Base-by-base conservation (phyloP, 1,139 yeast species). In the Candida neerlandica region DNA sequence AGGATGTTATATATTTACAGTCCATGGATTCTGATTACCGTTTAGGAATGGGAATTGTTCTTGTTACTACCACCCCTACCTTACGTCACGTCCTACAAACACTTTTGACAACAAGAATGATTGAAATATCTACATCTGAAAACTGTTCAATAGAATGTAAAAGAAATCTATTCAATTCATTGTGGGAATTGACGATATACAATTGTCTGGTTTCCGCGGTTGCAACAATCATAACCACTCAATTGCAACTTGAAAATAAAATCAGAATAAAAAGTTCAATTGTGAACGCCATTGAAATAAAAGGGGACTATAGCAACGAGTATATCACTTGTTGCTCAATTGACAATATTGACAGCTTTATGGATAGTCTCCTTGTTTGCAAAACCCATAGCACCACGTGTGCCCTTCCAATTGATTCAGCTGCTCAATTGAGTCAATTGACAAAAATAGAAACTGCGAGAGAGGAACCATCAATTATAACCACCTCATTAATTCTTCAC, bases 401-500 rank as follows among this genome's bases (percentile, higher is more conserved):
- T 10, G 26, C 23, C 23, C 11, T 27, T 6, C 40, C 40, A n/a
- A 30, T 44, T 16, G 47, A 39, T 7, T 39, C 47, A 1, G 11
- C 33, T 7, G 21, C 3, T 6, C 12, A 32, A 14, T 11, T 44
- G 15, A 32, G 12, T 0, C 10, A 11, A 12, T 9, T 14, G 5
- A 32, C 23, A 15, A 42, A 12, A 44, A 23, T 21, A 4, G 14
- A 14, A n/a, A 5, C 21, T 12, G 15, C 12, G 10, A 4, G n/a
- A 18, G 23, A 12, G 10, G 11, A 18, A 19, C 18, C 33, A 1
- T 23, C 32, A 4, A 18, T 4, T 11, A 39, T 33, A 3, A 27
- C 46, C 5, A 30, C 27, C 11, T 37, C 47, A 2, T 33, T 49
- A n/a, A 11, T 19, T 5, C 42, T 52, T 16, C 55, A 50, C 4